phyloP scores from a whole-genome alignment of 2,329 filamentous ascomycete genomes.

The Cordyceps javanica region DNA sequence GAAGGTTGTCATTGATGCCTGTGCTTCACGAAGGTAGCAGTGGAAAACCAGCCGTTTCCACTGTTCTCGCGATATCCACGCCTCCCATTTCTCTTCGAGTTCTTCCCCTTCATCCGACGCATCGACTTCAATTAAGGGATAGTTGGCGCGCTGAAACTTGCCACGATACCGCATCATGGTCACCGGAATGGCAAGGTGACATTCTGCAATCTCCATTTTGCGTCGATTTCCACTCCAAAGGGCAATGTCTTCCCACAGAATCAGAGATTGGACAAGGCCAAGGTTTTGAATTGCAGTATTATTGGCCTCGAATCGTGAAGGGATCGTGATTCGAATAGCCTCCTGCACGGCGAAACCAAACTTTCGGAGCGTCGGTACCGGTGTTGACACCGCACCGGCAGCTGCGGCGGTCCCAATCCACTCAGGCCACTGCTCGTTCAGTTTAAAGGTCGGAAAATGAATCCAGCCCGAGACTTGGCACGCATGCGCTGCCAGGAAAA shows the following conservation, averaged over 20 bases:
- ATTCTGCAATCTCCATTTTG: slow-evolving; percentile 52
- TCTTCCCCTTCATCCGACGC: slow-evolving; percentile 48
- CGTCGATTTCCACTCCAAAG: slow-evolving; percentile 50
- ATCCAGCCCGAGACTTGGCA: slow-evolving; percentile 55
- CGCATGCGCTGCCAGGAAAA: slow-evolving; percentile 51
- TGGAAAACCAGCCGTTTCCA: slow-evolving; percentile 63
- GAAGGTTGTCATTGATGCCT: slow-evolving; percentile 61
- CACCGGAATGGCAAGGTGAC: slow-evolving; percentile 38
- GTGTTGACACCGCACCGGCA: slow-evolving; percentile 53
- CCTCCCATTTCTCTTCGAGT: slow-evolving; percentile 59
- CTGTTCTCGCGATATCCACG: slow-evolving; percentile 59
- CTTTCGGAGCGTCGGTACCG: slow-evolving; percentile 51
- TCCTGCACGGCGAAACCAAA: slow-evolving; percentile 53
- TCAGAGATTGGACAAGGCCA: slow-evolving; percentile 42
- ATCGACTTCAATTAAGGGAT: slow-evolving; percentile 44
- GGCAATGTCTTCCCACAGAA: slow-evolving; percentile 43
- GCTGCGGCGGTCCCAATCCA: slow-evolving; percentile 55
- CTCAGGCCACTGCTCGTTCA: slow-evolving; percentile 50
- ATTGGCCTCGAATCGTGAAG: slow-evolving; percentile 40
- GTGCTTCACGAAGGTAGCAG: slow-evolving; percentile 58
- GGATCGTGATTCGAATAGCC: slow-evolving; percentile 36
- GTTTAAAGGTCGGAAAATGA: slow-evolving; percentile 53
- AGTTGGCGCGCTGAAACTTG: slow-evolving; percentile 51
- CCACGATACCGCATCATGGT: slow-evolving; percentile 51
- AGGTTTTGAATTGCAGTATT: slow-evolving; percentile 41